These are phyloP conservation scores for Penicillium salamii DNA, from an alignment of 495 filamentous ascomycete species.

Conservation along the genomic window DNA sequence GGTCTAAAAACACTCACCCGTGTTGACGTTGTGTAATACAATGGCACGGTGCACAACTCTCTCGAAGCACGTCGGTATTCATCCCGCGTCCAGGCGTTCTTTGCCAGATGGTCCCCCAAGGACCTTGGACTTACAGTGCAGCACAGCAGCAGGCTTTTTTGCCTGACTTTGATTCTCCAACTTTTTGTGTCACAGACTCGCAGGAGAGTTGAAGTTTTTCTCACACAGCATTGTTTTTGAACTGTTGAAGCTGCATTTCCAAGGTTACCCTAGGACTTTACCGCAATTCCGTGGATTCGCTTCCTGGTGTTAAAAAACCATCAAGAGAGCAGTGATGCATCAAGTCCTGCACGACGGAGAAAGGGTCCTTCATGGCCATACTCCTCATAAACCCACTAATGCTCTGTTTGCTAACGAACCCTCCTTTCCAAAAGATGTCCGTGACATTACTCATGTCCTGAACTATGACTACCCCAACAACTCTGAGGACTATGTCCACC, in stretches of 20 bases:
- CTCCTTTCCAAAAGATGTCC: conserved; percentile 85
- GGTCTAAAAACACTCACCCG: conserved; percentile 37
- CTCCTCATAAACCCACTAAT: conserved; percentile 44
- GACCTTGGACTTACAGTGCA: conserved; percentile 83
- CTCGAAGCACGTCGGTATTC: conserved; percentile 69
- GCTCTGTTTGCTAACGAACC: conserved; percentile 73
- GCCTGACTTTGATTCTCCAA: conserved; percentile 61
- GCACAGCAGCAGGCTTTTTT: conserved; percentile 62
- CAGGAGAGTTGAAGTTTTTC: conserved; percentile 65
- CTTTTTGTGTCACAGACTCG: conserved; percentile 62
- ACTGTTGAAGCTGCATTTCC: conserved; percentile 62
- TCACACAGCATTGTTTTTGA: conserved; percentile 57
- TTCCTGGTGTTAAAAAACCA: conserved; percentile 56
- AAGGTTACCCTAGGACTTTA: conserved; percentile 69
- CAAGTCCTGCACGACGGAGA: conserved; percentile 62
- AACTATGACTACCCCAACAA: conserved; percentile 99
- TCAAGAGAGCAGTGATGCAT: conserved; percentile 69
- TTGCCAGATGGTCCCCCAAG: conserved; percentile 67
- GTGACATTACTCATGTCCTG: conserved; percentile 99
- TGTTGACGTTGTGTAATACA: conserved; percentile 62
- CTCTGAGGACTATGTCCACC: conserved; percentile 98
- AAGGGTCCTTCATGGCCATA: conserved; percentile 50
- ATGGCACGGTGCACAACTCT: conserved; percentile 88
- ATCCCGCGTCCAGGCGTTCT: conserved; percentile 80
- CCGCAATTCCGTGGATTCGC: conserved; percentile 51